Base-by-base conservation (phyloP, 2,329 filamentous ascomycete species). In the Colletotrichum lupini region DNA sequence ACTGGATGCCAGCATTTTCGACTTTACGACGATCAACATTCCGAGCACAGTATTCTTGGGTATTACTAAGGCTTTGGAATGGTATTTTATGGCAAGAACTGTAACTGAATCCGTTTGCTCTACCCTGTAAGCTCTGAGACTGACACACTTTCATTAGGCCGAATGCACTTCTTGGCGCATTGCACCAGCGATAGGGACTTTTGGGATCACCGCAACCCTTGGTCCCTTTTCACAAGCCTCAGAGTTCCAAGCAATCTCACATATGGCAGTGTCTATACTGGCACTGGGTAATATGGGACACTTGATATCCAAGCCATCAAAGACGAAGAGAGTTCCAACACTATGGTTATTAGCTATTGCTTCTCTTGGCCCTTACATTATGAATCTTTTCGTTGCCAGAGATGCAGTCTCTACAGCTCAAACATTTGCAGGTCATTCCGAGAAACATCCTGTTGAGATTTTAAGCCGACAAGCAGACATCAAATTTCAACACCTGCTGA, bases 131-230 rank as follows among this genome's bases (percentile, higher is more conserved):
- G 14, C 3, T 19, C 7, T 7, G 1, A 42, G 16, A 42, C 35
- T 60, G 22, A 19, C 12, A 6, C 1, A 37, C 4, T 35, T 4
- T 16, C 9, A 6, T 12, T 16, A 60, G 58, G 58, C 58, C 35
- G 19, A 60, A 22, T 8, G 22, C 24, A n/a, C 28, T 12, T 67
- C 64, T 14, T 67, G 64, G 64, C 26, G 53, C 12, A 58, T 67
- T 16, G 55, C 32, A 16, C 63, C 63, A 9, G 55, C 53, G 28
- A 28, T 66, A n/a, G 35, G n/a, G 6, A 28, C 28, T 5, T 66
- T 66, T 12, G 24, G 63, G 11, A 30, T 32, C 19, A 2, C 22
- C 24, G 42, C 35, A 9, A 46, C 32, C 7, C 11, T 16, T 24
- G 26, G 32, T 9, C 53, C 63, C 3, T 46, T 46, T 37, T 7